phyloP scores from a whole-genome alignment of 805 yeast species.

The Ogataea paradorogensis region DNA sequence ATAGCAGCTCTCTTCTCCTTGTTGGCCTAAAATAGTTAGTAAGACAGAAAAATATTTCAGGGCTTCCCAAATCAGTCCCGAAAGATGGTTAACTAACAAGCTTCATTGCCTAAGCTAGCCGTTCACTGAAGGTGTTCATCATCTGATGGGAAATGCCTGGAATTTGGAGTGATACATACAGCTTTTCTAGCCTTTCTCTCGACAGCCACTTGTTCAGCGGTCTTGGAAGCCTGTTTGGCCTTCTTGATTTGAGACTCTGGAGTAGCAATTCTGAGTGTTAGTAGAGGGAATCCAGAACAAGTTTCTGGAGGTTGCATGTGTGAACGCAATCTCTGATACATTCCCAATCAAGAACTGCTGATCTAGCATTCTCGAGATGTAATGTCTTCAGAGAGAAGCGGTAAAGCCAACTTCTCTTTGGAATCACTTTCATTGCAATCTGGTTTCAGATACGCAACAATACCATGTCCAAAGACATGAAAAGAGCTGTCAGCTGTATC shows the following conservation, averaged over 20 bases:
- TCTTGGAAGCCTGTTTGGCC: slow-evolving; percentile 74
- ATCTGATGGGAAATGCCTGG: slow-evolving; percentile 17
- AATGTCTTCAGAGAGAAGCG: slow-evolving; percentile 12
- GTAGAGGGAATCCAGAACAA: slow-evolving; percentile 15
- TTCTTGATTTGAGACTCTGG: slow-evolving; percentile 89
- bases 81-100: slow-evolving; percentile 78
- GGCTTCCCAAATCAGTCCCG: slow-evolving; percentile 59
- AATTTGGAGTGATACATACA: slow-evolving; percentile 60
- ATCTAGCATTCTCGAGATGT: slow-evolving; percentile 29
- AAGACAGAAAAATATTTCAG: slow-evolving; percentile 8
- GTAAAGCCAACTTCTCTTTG: slow-evolving; percentile 31
- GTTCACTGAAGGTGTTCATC: slow-evolving; percentile 49
- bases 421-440: slow-evolving; percentile 19
- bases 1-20: slow-evolving; percentile 45
- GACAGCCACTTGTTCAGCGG: slow-evolving; percentile 74
- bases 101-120: slow-evolving; percentile 75
- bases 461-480: slow-evolving; percentile 28
- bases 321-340: slow-evolving; percentile 12
- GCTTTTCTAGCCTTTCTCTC: slow-evolving; percentile 74
- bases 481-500: slow-evolving; percentile 26
- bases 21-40: slow-evolving; percentile 39
- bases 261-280: slow-evolving; percentile 41
- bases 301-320: slow-evolving; percentile 12
- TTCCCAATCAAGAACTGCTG: slow-evolving; percentile 30
- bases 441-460: slow-evolving; percentile 20